phyloP scores from a whole-genome alignment of 257 asterid species.

The Cinchona pubescens region DNA sequence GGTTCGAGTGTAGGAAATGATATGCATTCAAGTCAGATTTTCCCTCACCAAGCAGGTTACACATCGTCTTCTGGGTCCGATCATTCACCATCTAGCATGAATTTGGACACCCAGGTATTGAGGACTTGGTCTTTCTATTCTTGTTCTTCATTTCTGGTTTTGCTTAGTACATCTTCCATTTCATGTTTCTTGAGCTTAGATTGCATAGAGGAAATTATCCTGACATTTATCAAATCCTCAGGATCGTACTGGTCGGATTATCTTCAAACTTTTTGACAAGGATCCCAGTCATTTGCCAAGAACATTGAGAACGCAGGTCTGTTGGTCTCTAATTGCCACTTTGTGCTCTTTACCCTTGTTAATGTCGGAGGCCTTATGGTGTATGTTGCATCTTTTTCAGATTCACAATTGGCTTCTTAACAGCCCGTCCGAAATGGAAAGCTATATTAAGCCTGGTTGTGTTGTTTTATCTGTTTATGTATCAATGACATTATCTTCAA shows the following conservation, averaged over 20 bases:
- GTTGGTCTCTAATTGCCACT: conserved; percentile 16
- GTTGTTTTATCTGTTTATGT: conserved; percentile 65
- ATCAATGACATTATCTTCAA: conserved; percentile 63
- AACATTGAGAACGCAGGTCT: conserved; percentile 67
- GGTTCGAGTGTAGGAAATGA: conserved; percentile 40
- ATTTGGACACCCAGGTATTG: conserved; percentile 63
- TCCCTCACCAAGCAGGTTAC: conserved; percentile 54
- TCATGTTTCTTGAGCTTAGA: conserved; percentile 5
- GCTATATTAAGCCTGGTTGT: conserved; percentile 95
- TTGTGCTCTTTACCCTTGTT: conserved; percentile 2
- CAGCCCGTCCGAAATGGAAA: conserved; percentile 92
- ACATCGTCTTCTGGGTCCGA: conserved; percentile 79
- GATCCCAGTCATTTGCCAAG: conserved; percentile 92
- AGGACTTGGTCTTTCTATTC: neutral
- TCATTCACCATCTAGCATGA: conserved; percentile 72
- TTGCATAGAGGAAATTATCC: conserved; percentile 1
- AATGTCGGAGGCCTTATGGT: conserved; percentile 10
- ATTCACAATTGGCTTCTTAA: conserved; percentile 76
- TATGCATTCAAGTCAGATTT: conserved; percentile 49
- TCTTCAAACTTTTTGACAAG: conserved; percentile 89
- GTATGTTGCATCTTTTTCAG: conserved; percentile 36
- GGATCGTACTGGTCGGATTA: conserved; percentile 87
- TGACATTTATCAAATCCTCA: conserved; percentile 24
- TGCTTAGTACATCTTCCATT: neutral
- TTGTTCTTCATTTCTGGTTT: neutral